Evolutionary conservation across 768 basidiomycete genomes (phyloP), one percentile per base, ranked within the genome.

Genomic region (Hypholoma fasciculare): DNA sequence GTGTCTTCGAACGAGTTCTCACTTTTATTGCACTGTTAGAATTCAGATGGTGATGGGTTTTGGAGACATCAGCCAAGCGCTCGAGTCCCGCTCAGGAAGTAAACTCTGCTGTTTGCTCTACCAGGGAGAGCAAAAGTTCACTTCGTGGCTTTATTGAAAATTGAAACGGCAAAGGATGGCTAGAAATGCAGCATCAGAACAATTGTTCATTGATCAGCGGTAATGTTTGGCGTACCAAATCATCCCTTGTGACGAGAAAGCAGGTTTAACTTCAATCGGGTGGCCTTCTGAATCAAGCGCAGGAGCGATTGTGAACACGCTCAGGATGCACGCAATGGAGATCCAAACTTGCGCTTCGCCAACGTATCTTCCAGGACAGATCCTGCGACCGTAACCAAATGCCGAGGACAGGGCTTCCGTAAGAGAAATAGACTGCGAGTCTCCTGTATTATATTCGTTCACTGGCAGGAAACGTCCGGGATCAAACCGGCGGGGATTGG

Each of bases 381-480:
- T 71, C 20, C 80, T 71, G 4, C 77, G 71, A 7, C 78, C 77
- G 44, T 78, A 79, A 1, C 78, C 78, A 60, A 79, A 79, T 9
- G 76, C 67, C 2, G 68, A 65, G 2, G 74, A 75, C 19, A 78
- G 67, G 0, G 73, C 72, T 54, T 76, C 72, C 4, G 61, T 54
- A 12, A 73, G 67, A 2, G 74, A 73, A 26, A 74, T 58, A 37
- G 72, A 69, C n/a, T 71, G 69, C 4, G 46, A 63, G 5, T 61
- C 61, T 13, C 61, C 62, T 36, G 67, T 59, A 49, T 68, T 62
- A 14, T 50, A 62, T 26, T 70, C 52, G 27, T 66, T 64, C 27
- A 80, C 52, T n/a, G n/a, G n/a, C n/a, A n/a, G n/a, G 63, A 78
- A 85, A 17, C 83, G 72, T 20, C 80, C 78, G 0, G 84, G 84